Evolutionary conservation across 108 stramenopile species (phyloP).

Genomic region (Skeletonema costatum): DNA sequence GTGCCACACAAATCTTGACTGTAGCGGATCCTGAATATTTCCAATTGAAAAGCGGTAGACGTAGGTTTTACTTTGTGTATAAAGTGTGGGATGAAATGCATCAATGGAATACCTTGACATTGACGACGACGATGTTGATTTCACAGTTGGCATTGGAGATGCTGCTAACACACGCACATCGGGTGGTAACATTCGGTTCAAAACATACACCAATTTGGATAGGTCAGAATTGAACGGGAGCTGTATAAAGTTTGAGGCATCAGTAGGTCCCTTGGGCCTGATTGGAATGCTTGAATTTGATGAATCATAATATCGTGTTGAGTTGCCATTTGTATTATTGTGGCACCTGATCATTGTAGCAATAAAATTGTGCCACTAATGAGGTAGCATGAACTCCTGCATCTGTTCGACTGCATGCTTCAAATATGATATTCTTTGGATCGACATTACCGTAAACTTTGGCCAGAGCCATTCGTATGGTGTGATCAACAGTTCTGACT

Average conservation of each 20-base stretch:
- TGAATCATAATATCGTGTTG: background rate
- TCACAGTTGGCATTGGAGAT: conserved; percentile 39
- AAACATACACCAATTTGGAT: conserved; percentile 57
- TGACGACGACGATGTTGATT: conserved; percentile 1
- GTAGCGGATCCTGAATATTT: conserved; percentile 63
- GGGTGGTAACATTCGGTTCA: conserved; percentile 81
- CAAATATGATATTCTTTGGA: conserved; percentile 60
- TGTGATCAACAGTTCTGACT: conserved; percentile 48
- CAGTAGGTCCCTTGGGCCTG: conserved; percentile 54
- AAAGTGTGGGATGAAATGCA: conserved; percentile 82
- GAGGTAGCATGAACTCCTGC: conserved; percentile 78
- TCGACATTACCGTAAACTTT: conserved; percentile 80
- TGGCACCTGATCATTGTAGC: conserved; percentile 21
- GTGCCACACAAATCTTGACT: conserved; percentile 61
- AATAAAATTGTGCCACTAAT: conserved; percentile 76
- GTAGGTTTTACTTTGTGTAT: conserved; percentile 65
- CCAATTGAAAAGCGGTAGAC: conserved; percentile 68
- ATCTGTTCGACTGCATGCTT: conserved; percentile 85
- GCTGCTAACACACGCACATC: conserved; percentile 71
- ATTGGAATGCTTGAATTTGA: conserved; percentile 8
- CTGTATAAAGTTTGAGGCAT: conserved; percentile 58
- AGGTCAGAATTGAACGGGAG: conserved; percentile 67
- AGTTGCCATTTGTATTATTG: background rate
- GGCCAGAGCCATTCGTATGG: conserved; percentile 55
- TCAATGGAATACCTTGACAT: background rate